Conservation (phyloP, 139 green algal species). For the Picochlorum sp. region DNA sequence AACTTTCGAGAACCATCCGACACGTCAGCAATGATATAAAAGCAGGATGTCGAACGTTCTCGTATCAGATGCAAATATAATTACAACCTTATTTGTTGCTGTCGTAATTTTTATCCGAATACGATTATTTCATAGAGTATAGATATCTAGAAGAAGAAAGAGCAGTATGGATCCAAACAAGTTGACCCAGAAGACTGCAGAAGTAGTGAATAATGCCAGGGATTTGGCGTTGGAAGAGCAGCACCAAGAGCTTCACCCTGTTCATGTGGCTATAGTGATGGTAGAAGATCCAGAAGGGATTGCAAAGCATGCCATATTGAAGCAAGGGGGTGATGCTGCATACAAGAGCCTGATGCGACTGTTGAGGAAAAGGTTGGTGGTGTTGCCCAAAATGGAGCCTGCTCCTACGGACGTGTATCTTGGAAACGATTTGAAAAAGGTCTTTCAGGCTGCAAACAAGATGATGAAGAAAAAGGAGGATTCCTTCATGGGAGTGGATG, state of each 20-base stretch:
- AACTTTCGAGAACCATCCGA: background rate
- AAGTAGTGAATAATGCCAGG: constrained; percentile 29
- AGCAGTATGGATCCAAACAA: constrained; percentile 47
- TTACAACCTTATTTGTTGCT: background rate
- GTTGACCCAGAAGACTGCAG: constrained; percentile 42
- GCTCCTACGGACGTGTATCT: constrained; percentile 41
- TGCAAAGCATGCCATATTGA: constrained; percentile 14
- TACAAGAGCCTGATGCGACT: constrained; percentile 29
- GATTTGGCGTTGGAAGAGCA: constrained; percentile 49
- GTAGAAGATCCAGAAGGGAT: constrained; percentile 64
- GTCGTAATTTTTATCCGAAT: background rate
- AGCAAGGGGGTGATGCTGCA: constrained; percentile 35
- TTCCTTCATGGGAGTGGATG: constrained; percentile 64
- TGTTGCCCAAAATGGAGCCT: constrained; percentile 51
- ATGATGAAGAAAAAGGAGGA: constrained; percentile 62
- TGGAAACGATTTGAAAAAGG: constrained; percentile 30
- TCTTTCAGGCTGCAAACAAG: constrained; percentile 46
- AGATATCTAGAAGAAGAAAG: background rate
- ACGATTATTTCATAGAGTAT: background rate
- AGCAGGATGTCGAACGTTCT: background rate
- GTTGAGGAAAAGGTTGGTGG: constrained; percentile 45
- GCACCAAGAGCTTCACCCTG: constrained; percentile 46
- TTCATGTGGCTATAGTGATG: constrained; percentile 59
- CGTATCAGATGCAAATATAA: background rate
- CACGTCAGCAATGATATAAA: constrained; percentile 1